phyloP scores from a whole-genome alignment of 495 filamentous ascomycete genomes.

The Apiosordaria backusii region DNA sequence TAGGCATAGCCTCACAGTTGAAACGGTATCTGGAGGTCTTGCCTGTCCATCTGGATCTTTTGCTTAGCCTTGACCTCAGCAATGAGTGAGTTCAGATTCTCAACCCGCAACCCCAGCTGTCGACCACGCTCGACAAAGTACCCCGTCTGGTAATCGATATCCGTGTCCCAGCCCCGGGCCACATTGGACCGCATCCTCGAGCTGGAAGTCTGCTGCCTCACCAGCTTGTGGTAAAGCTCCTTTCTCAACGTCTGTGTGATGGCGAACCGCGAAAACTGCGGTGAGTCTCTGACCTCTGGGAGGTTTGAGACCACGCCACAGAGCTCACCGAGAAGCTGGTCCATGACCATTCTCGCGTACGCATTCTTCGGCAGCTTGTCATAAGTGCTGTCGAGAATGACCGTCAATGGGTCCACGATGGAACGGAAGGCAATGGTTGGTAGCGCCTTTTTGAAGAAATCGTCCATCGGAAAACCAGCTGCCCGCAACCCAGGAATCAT shows the following conservation, averaged over 20 bases:
- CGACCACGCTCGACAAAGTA: conserved; percentile 69
- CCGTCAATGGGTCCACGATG: conserved; percentile 74
- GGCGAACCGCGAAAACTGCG: conserved; percentile 57
- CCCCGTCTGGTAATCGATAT: conserved; percentile 78
- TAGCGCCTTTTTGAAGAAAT: conserved; percentile 50
- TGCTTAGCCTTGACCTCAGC: conserved; percentile 36
- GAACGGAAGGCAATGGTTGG: conserved; percentile 71
- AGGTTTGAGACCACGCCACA: conserved; percentile 36
- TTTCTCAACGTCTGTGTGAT: conserved; percentile 49
- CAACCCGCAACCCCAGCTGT: conserved; percentile 61
- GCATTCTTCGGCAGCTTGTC: conserved; percentile 63
- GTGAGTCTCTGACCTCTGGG: conserved; percentile 60
- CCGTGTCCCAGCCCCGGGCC: conserved; percentile 52
- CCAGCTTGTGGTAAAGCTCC: conserved; percentile 30
- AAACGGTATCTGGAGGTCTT: conserved; percentile 27
- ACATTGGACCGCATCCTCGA: conserved; percentile 65
- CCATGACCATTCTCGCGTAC: conserved; percentile 59
- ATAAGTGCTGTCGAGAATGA: conserved; percentile 68
- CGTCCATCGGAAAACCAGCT: conserved; percentile 20
- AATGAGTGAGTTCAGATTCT: conserved; percentile 52
- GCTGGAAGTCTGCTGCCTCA: conserved; percentile 49
- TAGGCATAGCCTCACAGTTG: conserved; percentile 2
- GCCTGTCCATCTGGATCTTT: conserved; percentile 15
- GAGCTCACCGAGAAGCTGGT: conserved; percentile 57
- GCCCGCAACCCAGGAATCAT: conserved; percentile 30